Percentiles rank a stretch among this genome's conserved stretches.
Conservation (phyloP, 345 rosid genomes). For the Barbarea vulgaris region DNA sequence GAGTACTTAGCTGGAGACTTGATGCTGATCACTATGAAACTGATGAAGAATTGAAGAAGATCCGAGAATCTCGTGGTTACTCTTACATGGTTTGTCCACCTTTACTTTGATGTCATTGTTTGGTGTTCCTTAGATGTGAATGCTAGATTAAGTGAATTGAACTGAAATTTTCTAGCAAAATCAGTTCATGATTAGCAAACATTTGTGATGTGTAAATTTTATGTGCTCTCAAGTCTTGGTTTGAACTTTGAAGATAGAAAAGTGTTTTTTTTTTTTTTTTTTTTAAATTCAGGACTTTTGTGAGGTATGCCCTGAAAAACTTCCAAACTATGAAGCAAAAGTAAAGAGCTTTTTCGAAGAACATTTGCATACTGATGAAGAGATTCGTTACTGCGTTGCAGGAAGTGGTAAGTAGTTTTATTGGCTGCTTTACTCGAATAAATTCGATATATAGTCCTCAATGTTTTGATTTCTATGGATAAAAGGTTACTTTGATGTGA, state of each 20-base stretch:
- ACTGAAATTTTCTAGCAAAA: background rate
- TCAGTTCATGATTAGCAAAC: background rate
- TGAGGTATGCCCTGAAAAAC: slow-evolving; percentile 91
- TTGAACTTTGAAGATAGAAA: background rate
- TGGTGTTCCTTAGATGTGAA: background rate
- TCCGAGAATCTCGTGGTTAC: slow-evolving; percentile 84
- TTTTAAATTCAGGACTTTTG: slow-evolving; percentile 65
- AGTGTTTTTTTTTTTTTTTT: no score
- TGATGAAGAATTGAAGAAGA: slow-evolving; percentile 85
- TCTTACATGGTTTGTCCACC: slow-evolving; percentile 70
- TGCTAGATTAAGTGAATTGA: no score
- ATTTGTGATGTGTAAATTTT: background rate
- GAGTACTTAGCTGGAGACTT: slow-evolving; percentile 86
- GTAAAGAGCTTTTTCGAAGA: slow-evolving; percentile 88
- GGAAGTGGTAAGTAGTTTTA: slow-evolving; percentile 73
- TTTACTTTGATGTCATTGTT: background rate
- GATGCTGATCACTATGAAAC: slow-evolving; percentile 92
- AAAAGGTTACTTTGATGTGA: slow-evolving; percentile 88
- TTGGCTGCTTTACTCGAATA: background rate
- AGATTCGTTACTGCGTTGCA: slow-evolving; percentile 86
- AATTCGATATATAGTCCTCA: background rate
- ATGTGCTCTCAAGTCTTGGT: background rate
- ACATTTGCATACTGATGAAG: slow-evolving; percentile 97
- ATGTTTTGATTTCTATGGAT: background rate
- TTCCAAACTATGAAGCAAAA: slow-evolving; percentile 83